Percentiles rank a stretch among this genome's conserved stretches.
Conservation (phyloP, 1,139 yeast species). For the Geotrichum phurueaensis region DNA sequence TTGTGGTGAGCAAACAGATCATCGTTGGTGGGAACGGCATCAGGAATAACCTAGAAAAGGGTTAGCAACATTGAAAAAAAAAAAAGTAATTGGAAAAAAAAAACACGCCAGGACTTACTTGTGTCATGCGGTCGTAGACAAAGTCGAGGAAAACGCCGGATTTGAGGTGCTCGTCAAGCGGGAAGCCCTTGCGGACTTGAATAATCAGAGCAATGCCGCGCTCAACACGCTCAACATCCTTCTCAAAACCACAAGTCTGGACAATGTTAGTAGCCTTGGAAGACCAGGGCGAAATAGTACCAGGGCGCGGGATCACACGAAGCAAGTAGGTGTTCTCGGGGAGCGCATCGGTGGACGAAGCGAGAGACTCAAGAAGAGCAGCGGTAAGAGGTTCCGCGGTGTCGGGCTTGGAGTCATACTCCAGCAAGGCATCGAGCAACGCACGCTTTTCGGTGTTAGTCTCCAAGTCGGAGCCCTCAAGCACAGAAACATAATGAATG, state of each 20-base stretch:
- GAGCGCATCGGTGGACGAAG: constrained; percentile 29
- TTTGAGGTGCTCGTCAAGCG: constrained; percentile 50
- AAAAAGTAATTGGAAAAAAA: background rate
- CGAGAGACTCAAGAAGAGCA: constrained; percentile 41
- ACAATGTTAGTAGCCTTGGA: constrained; percentile 96
- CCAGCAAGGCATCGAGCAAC: constrained; percentile 53
- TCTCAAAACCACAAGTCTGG: constrained; percentile 75
- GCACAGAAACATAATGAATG: constrained; percentile 73
- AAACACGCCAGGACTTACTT: constrained; percentile 44
- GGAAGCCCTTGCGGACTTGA: constrained; percentile 62
- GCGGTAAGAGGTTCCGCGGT: constrained; percentile 44
- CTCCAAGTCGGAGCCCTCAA: constrained; percentile 31
- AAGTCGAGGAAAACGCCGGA: constrained; percentile 56
- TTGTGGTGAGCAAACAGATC: constrained; percentile 71
- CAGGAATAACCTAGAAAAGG: constrained; percentile 34
- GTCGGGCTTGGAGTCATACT: constrained; percentile 69
- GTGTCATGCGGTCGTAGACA: constrained; percentile 95
- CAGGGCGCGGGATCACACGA: constrained; percentile 83
- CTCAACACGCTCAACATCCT: constrained; percentile 74
- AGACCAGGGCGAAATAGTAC: constrained; percentile 98
- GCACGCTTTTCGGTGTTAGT: constrained; percentile 41
- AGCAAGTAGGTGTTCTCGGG: constrained; percentile 55
- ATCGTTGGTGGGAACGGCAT: constrained; percentile 54
- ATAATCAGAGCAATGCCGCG: constrained; percentile 77
- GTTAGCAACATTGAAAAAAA: constrained; percentile 1